Evolutionary conservation across 257 asterid genomes (phyloP), one percentile per base, ranked within the genome.

Genomic region (Linaria vulgaris): DNA sequence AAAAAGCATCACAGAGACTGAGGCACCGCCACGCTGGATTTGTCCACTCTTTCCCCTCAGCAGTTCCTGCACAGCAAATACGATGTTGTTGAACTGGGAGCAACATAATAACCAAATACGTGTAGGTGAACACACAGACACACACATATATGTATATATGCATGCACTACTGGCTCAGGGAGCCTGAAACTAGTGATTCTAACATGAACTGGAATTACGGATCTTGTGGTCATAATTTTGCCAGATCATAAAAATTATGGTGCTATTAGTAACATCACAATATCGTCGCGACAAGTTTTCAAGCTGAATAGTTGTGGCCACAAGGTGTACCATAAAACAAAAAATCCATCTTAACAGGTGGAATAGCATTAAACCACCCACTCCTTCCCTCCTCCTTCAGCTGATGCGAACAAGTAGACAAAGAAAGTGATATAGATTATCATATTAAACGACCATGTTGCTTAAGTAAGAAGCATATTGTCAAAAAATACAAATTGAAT

Each of bases 21-120:
- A 84, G 59, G 77, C 59, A 19, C 79, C 70, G 22, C 78, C 75
- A 14, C 76, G 77, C 66, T 70, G 77, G 54, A 66, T 81, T 72
- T 72, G 68, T 75, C 72, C 56, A 24, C 31, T 70, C 58, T 73
- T 84, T 58, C 71, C 75, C 55, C 67, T 74, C 69, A 79, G 51
- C 69, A 70, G 53, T 67, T 79, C 95, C 96, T 86, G 81, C 60
- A 60, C 52, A n/a, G 23, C 49, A 41, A 60, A 60, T 24, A 17
- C 45, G 54, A 64, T 56, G 56, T 47, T 22, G 59, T n/a, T 25
- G 21, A 11, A 39, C 66, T 34, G 27, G 27, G 24, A 46, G 16
- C 39, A 21, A 17, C 52, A 21, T 39, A 21, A 44, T 44, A 12
- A 44, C 2, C 17, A 3, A 44, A 27, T 27, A 27, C 6, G 34